Percentiles rank a stretch among this genome's conserved stretches.
Evolutionary conservation across 352 stramenopile genomes (phyloP).

Genomic region (Phytophthora sansomeana): DNA sequence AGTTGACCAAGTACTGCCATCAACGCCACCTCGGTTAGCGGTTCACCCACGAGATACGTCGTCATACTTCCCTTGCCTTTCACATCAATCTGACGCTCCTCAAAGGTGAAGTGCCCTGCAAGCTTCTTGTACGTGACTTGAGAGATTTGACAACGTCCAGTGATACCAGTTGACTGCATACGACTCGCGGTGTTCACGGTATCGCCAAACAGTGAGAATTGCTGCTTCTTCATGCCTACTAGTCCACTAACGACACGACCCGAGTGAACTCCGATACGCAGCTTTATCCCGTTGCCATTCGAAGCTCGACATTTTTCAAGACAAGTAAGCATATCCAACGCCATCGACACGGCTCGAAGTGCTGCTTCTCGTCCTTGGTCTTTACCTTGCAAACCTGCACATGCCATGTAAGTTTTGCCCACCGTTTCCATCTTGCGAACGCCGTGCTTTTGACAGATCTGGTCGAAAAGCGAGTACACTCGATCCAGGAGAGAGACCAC

Average conservation of each 20-base stretch:
- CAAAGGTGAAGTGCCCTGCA: conserved; percentile 74
- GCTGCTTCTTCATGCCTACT: conserved; percentile 93
- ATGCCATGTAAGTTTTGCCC: conserved; percentile 93
- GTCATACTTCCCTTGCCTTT: conserved; percentile 91
- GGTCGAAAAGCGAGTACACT: conserved; percentile 94
- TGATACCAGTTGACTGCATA: conserved; percentile 91
- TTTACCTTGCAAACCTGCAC: conserved; percentile 85
- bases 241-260: conserved; percentile 90
- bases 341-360: conserved; percentile 78
- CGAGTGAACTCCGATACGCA: conserved; percentile 92
- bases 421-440: conserved; percentile 95
- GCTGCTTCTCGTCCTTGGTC: conserved; percentile 77
- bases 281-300: conserved; percentile 86
- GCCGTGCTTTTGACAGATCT: conserved; percentile 91
- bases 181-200: conserved; percentile 91
- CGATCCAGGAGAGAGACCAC: conserved; percentile 90
- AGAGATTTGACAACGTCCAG: conserved; percentile 81
- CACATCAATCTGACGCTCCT: conserved; percentile 82
- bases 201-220: conserved; percentile 95
- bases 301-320: conserved; percentile 77
- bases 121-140: conserved; percentile 88
- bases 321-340: conserved; percentile 75
- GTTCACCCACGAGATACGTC: conserved; percentile 83
- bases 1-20: conserved; percentile 69
- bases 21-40: conserved; percentile 66